phyloP scores from a whole-genome alignment of 768 basidiomycete species.

The Boletus tomentosulus region DNA sequence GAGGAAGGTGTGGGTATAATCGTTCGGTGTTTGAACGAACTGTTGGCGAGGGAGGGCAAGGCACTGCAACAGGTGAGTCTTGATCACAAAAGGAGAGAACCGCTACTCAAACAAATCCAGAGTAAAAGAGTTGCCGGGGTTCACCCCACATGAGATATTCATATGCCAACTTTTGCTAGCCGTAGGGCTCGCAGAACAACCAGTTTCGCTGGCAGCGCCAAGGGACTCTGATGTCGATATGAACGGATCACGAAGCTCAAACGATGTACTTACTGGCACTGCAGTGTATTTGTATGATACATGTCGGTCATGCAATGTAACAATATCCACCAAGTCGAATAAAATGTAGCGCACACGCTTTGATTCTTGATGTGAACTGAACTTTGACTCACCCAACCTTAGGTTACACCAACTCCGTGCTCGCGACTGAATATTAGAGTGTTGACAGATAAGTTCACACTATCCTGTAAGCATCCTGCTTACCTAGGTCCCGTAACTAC shows the following conservation, averaged over 20 bases:
- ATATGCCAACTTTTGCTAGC: neutral
- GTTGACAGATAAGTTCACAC: too few species aligned
- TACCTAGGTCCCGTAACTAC: too few species aligned
- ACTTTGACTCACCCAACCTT: too few species aligned
- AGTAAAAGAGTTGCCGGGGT: conserved; percentile 10
- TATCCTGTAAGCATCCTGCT: too few species aligned
- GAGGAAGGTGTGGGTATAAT: conserved; percentile 64
- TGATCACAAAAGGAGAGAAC: neutral
- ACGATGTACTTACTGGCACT: conserved; percentile 6
- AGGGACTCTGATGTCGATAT: conserved; percentile 9
- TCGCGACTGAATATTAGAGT: too few species aligned
- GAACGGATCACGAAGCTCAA: conserved; percentile 4
- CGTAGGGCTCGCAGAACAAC: conserved; percentile 2
- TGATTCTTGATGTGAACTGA: neutral
- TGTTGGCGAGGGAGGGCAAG: conserved; percentile 43
- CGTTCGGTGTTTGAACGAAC: conserved; percentile 62
- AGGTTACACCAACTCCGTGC: too few species aligned
- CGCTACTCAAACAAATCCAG: conserved; percentile 8
- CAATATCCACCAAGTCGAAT: neutral
- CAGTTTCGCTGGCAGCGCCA: conserved; percentile 17
- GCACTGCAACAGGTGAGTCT: conserved; percentile 17
- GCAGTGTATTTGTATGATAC: conserved; percentile 20
- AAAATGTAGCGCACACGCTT: conserved; percentile 8
- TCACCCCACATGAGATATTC: neutral
- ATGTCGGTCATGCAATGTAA: conserved; percentile 6